Conservation (phyloP, 2,329 filamentous ascomycete species). For the Amphichorda felina region DNA sequence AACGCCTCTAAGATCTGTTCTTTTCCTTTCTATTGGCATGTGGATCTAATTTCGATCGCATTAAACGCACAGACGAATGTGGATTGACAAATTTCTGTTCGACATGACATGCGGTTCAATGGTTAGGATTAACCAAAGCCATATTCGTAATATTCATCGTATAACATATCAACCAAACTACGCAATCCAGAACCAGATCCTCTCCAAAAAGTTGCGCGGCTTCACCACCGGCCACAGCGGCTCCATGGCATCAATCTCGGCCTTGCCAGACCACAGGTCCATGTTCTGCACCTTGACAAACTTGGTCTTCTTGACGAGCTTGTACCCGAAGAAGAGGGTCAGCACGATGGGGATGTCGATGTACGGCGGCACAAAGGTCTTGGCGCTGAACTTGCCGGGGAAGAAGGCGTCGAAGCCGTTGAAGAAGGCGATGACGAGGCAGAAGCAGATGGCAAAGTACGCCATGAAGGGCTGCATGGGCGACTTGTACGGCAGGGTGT, state of each 20-base stretch:
- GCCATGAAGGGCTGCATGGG: conserved; percentile 58
- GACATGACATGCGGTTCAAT: too few species aligned
- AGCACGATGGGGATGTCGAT: conserved; percentile 60
- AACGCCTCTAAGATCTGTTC: too few species aligned
- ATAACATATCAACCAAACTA: conserved; percentile 6
- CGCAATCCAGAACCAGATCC: conserved; percentile 28
- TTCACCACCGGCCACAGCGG: conserved; percentile 20
- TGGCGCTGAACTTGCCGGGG: conserved; percentile 30
- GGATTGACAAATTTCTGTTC: too few species aligned
- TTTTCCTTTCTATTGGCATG: too few species aligned
- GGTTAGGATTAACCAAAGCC: too few species aligned
- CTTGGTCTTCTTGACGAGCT: conserved; percentile 50
- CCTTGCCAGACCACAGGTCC: conserved; percentile 28
- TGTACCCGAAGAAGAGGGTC: conserved; percentile 49
- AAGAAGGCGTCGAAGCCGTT: conserved; percentile 65
- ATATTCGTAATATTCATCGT: too few species aligned
- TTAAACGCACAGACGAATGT: too few species aligned
- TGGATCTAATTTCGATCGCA: too few species aligned
- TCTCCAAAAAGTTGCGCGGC: conserved; percentile 24
- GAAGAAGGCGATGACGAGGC: conserved; percentile 55
- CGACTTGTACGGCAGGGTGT: conserved; percentile 53
- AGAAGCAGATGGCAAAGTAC: conserved; percentile 48
- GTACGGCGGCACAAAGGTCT: conserved; percentile 54
- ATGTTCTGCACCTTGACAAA: conserved; percentile 22
- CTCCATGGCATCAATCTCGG: conserved; percentile 23